phyloP scores from a whole-genome alignment of 768 basidiomycete genomes.

The Trametes coccinea region DNA sequence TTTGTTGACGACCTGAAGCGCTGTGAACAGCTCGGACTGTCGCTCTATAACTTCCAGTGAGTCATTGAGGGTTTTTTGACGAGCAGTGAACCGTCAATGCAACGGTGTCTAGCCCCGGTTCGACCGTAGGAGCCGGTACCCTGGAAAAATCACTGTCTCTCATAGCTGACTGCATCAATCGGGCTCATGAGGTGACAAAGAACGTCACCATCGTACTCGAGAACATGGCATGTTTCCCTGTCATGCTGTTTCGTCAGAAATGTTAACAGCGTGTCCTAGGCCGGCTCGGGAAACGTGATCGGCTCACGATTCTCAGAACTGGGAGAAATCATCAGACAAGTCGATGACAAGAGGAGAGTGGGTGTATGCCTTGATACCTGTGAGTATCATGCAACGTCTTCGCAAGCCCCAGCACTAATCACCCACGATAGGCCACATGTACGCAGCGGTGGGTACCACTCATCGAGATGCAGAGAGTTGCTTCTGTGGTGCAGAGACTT shows the following conservation, averaged over 20 bases:
- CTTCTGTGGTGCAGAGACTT: too few relatives aligned
- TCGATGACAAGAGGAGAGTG: constrained; percentile 72
- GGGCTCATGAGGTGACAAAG: constrained; percentile 63
- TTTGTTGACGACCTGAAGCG: constrained; percentile 82
- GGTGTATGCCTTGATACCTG: constrained; percentile 90
- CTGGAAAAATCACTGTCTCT: constrained; percentile 57
- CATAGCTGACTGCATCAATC: constrained; percentile 75
- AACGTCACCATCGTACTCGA: constrained; percentile 69
- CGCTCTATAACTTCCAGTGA: constrained; percentile 84
- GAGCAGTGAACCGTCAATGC: neutral
- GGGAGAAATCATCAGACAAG: constrained; percentile 62
- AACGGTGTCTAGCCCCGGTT: constrained; percentile 63
- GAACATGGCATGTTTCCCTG: constrained; percentile 64
- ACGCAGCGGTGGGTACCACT: constrained; percentile 59
- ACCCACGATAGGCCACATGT: constrained; percentile 61
- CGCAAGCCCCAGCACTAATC: neutral
- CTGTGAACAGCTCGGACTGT: constrained; percentile 74
- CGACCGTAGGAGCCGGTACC: constrained; percentile 71
- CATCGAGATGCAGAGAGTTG: neutral
- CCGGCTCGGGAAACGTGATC: constrained; percentile 77
- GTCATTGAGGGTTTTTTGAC: constrained; percentile 30
- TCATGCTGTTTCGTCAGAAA: neutral
- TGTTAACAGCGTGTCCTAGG: constrained; percentile 42
- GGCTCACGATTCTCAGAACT: constrained; percentile 72
- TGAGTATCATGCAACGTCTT: constrained; percentile 30